Evolutionary conservation across 179 eudicot genomes (phyloP).

Genomic region (Patellifolia procumbens): DNA sequence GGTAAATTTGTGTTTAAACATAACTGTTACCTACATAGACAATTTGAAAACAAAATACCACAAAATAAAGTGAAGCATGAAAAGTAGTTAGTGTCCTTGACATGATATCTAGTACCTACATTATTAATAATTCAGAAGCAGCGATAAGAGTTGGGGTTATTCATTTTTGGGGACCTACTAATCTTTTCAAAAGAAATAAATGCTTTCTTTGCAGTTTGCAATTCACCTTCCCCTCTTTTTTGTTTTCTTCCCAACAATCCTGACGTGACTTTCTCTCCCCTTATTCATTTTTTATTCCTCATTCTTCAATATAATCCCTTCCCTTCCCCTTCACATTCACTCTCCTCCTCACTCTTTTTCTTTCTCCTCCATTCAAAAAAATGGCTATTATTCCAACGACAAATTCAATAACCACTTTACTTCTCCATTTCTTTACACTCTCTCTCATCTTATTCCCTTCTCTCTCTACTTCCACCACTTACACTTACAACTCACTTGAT

Average conservation of each 20-base stretch:
- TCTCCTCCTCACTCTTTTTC: background rate
- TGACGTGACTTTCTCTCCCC: conserved; percentile 16
- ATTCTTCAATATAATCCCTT: background rate
- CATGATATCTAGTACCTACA: no score
- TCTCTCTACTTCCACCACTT: conserved; percentile 1
- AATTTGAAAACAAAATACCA: no score
- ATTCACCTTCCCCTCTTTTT: conserved; percentile 11
- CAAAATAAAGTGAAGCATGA: no score
- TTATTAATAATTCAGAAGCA: background rate
- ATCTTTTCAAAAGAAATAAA: background rate
- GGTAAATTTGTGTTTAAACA: no score
- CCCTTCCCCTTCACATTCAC: background rate
- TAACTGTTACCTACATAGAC: no score
- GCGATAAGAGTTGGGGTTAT: background rate
- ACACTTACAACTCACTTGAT: conserved; percentile 21
- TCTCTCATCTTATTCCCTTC: conserved; percentile 13
- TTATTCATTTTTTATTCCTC: background rate
- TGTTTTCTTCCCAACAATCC: conserved; percentile 26
- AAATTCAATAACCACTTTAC: no score
- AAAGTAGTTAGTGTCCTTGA: no score
- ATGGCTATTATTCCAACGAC: background rate
- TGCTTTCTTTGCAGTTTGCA: conserved; percentile 1
- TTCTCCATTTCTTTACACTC: background rate
- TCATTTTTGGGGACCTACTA: conserved; percentile 5
- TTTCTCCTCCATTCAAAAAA: background rate